Percentiles rank a stretch among this genome's conserved stretches.
phyloP scores from a whole-genome alignment of 108 stramenopile species.

The Bacterosira constricta region DNA sequence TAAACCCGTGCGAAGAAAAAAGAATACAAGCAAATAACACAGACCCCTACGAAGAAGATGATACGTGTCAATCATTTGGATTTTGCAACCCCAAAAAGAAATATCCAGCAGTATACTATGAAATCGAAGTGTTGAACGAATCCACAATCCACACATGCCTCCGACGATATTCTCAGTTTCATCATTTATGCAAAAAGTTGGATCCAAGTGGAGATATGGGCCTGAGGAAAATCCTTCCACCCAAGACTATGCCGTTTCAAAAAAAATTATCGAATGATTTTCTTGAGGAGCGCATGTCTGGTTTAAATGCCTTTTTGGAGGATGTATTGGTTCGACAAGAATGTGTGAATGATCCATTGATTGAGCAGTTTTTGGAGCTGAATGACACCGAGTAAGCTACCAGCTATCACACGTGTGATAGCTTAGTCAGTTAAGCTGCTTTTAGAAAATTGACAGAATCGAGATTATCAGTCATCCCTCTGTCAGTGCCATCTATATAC shows the following conservation, averaged over 20 bases:
- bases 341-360: constrained; percentile 12
- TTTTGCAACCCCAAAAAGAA: not conserved
- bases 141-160: constrained; percentile 4
- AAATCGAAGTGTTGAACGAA: constrained; percentile 21
- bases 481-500: not conserved
- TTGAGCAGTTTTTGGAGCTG: constrained; percentile 30
- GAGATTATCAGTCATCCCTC: not conserved
- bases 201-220: constrained; percentile 14
- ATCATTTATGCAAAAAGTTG: constrained; percentile 16
- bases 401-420: not conserved
- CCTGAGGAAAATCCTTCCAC: constrained; percentile 9
- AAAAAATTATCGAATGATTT: constrained; percentile 9
- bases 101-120: constrained; percentile 37
- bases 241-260: constrained; percentile 30
- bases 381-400: not conserved
- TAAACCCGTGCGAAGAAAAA: not conserved
- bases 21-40: not conserved
- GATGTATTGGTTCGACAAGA: constrained; percentile 19
- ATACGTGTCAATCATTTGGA: constrained; percentile 1
- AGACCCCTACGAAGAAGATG: constrained; percentile 3
- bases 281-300: constrained; percentile 31
- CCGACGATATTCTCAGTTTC: constrained; percentile 41
- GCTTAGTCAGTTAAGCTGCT: not conserved
- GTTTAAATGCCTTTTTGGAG: constrained; percentile 21
- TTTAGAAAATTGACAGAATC: not conserved